Conservation (phyloP, 768 basidiomycete genomes). For the Rhodocollybia butyracea region DNA sequence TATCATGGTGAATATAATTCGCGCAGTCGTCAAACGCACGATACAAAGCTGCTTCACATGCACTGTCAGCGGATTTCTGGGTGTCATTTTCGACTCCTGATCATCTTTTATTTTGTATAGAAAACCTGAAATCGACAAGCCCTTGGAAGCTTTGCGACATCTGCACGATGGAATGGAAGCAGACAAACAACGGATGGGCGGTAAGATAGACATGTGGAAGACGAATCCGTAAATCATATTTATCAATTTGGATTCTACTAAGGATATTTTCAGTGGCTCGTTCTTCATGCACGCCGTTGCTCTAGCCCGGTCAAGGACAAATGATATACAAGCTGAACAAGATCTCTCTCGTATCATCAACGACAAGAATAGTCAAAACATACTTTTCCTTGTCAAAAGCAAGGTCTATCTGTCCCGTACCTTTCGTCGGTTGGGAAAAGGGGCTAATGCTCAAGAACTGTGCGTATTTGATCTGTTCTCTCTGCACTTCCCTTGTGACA, state of each 20-base stretch:
- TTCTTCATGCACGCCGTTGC: not conserved
- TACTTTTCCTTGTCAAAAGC: not conserved
- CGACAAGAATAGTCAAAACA: not conserved
- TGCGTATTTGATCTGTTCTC: not conserved
- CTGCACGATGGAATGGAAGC: not conserved
- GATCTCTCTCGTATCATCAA: not conserved
- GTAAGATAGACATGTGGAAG: not conserved
- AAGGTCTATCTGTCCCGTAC: too few species aligned
- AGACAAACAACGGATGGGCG: not conserved
- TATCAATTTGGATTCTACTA: not conserved
- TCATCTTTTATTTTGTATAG: not conserved
- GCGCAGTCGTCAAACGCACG: not conserved
- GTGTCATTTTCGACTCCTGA: not conserved
- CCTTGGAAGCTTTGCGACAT: not conserved
- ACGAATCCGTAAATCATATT: not conserved
- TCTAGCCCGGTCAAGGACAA: not conserved
- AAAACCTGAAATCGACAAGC: not conserved
- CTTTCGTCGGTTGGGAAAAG: not conserved
- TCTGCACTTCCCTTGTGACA: not conserved
- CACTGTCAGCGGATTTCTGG: too few species aligned
- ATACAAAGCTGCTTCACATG: not conserved
- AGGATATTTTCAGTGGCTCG: not conserved
- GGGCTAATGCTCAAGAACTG: not conserved
- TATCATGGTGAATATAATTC: not conserved
- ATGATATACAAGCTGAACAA: not conserved